Percentiles rank a stretch among this genome's conserved stretches.
Evolutionary conservation across 345 rosid species (phyloP).

Genomic region (Alliaria petiolata): DNA sequence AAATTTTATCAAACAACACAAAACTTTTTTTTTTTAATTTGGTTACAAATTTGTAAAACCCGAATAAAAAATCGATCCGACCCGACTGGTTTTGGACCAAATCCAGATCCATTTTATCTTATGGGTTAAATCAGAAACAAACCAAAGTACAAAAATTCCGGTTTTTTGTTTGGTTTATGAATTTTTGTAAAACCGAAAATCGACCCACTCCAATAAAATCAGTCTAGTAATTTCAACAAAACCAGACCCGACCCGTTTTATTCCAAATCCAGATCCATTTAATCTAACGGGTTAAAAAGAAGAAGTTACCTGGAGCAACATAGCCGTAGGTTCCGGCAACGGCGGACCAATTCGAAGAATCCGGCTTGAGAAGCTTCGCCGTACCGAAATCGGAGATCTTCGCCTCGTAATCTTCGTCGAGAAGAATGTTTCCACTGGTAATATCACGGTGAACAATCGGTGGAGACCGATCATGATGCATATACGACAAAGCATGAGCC

Average conservation of each 20-base stretch:
- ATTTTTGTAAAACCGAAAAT: not conserved
- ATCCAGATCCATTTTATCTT: not conserved
- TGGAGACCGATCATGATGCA: conserved; percentile 46
- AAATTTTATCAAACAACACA: not conserved
- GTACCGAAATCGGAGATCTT: conserved; percentile 48
- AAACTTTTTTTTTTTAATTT: not conserved
- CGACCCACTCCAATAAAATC: not conserved
- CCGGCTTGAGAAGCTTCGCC: conserved; percentile 39
- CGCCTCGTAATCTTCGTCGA: conserved; percentile 35
- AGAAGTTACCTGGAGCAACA: conserved; percentile 44
- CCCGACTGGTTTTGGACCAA: not conserved
- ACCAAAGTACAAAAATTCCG: not conserved
- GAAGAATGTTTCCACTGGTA: conserved; percentile 33
- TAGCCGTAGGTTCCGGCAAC: conserved; percentile 51
- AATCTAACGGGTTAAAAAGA: not conserved
- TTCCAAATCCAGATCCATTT: not conserved
- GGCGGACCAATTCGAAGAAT: conserved; percentile 36
- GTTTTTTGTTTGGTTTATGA: not conserved
- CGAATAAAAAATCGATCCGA: not conserved
- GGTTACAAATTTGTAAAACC: not conserved
- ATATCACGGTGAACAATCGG: conserved; percentile 45
- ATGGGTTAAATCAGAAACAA: not conserved
- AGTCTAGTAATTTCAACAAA: not conserved
- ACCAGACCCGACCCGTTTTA: not conserved
- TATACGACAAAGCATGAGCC: conserved; percentile 45